Percentiles rank a stretch among this genome's conserved stretches.
Evolutionary conservation across 2,329 filamentous ascomycete genomes (phyloP).

Genomic region (Xylaria sp.): DNA sequence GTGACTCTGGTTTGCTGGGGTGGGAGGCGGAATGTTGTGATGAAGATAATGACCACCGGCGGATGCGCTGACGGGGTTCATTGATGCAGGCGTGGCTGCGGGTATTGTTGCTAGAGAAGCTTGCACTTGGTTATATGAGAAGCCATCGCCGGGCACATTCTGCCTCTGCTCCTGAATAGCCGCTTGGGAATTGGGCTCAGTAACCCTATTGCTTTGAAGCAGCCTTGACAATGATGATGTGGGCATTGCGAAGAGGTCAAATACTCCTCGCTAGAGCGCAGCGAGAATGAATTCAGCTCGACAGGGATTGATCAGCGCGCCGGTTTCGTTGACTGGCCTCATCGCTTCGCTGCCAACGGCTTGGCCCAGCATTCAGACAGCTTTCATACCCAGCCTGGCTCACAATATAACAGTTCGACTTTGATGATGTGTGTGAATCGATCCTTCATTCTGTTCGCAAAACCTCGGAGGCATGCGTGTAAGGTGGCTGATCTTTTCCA

Average conservation of each 20-base stretch:
- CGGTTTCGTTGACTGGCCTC: constrained; percentile 12
- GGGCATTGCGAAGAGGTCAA: constrained; percentile 28
- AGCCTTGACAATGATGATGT: constrained; percentile 37
- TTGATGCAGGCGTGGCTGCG: constrained; percentile 8
- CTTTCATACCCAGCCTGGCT: constrained; percentile 14
- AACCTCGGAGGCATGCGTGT: not conserved
- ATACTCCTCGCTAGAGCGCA: constrained; percentile 1
- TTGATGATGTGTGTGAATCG: constrained; percentile 9
- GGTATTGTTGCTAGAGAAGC: constrained; percentile 12
- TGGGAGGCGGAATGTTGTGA: constrained; percentile 15
- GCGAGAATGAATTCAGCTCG: constrained; percentile 10
- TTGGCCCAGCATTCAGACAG: constrained; percentile 21
- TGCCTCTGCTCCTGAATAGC: constrained; percentile 15
- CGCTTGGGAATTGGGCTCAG: constrained; percentile 16
- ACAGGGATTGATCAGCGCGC: constrained; percentile 5
- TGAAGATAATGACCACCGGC: constrained; percentile 4
- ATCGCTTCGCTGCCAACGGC: constrained; percentile 24
- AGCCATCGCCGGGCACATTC: constrained; percentile 1
- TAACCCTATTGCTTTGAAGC: constrained; percentile 33
- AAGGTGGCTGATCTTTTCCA: constrained; percentile 13
- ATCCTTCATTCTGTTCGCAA: constrained; percentile 4
- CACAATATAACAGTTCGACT: not conserved
- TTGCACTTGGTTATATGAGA: constrained; percentile 19
- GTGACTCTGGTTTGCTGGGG: constrained; percentile 37
- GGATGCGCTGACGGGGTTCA: constrained; percentile 16